Evolutionary conservation across 2,329 filamentous ascomycete species (phyloP).

Genomic region (Phaeosphaeria sp.): DNA sequence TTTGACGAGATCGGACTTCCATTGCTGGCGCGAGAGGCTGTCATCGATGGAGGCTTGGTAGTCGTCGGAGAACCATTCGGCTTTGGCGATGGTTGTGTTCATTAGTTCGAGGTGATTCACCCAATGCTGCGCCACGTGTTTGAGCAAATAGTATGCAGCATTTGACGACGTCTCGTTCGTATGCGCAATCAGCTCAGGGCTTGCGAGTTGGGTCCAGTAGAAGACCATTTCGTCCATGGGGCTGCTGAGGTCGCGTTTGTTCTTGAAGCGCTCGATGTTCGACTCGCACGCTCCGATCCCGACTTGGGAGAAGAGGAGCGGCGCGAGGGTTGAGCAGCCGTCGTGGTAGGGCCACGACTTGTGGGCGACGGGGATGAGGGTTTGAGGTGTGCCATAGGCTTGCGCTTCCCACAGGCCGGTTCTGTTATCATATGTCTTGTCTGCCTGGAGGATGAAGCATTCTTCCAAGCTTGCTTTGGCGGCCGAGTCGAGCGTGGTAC

Average conservation of each 20-base stretch:
- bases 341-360: not conserved
- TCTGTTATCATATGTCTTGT: not conserved
- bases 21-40: conserved; percentile 10
- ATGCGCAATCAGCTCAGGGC: not conserved
- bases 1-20: conserved; percentile 20
- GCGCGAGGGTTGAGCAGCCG: not conserved
- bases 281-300: not conserved
- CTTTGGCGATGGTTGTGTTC: conserved; percentile 5
- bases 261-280: not conserved
- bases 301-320: not conserved
- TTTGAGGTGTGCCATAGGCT: not conserved
- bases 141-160: conserved; percentile 3
- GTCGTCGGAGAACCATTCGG: conserved; percentile 25
- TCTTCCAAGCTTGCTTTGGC: not conserved
- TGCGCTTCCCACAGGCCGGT: not conserved
- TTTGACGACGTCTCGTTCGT: conserved; percentile 3
- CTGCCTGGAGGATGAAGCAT: not conserved
- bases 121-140: conserved; percentile 6
- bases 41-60: conserved; percentile 19
- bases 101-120: conserved; percentile 7
- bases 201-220: not conserved
- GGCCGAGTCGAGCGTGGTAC: not conserved
- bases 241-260: not conserved
- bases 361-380: not conserved
- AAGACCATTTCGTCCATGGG: conserved; percentile 1